A percentile compares a stretch with the other conserved stretches of the same genome.
phyloP scores from a whole-genome alignment of 352 stramenopile genomes.

The Aphanomyces cochlioides region DNA sequence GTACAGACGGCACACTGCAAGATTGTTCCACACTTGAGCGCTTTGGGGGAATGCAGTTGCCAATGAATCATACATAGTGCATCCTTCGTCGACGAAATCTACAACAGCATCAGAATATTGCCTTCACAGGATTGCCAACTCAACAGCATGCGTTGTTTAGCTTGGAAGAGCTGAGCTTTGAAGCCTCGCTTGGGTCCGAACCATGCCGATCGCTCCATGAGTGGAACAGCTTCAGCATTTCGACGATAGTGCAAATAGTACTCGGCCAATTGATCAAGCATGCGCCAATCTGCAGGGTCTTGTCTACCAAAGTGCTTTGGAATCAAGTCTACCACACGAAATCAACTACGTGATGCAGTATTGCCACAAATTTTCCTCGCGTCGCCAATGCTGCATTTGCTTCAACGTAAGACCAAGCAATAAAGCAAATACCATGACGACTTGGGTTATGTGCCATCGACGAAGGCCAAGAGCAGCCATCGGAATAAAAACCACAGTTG shows the following conservation, averaged over 20 bases:
- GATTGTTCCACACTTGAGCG: not conserved
- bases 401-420: not conserved
- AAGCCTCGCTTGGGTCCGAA: not conserved
- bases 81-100: not conserved
- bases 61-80: not conserved
- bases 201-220: not conserved
- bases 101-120: not conserved
- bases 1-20: not conserved
- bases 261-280: not conserved
- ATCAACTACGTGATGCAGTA: not conserved
- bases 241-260: not conserved
- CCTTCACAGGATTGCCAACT: not conserved
- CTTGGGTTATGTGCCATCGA: not conserved
- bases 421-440: not conserved
- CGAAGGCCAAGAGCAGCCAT: not conserved
- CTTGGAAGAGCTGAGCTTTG: not conserved
- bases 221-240: not conserved
- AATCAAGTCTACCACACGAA: not conserved
- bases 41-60: not conserved
- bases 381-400: not conserved
- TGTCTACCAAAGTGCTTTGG: constrained; percentile 1
- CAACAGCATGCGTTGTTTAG: not conserved
- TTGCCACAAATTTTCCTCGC: not conserved
- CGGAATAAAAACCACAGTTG: not conserved
- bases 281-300: not conserved